Evolutionary conservation across 306 rosid genomes (phyloP), one percentile per base, ranked within the genome.

Genomic region (Malus asiatica): DNA sequence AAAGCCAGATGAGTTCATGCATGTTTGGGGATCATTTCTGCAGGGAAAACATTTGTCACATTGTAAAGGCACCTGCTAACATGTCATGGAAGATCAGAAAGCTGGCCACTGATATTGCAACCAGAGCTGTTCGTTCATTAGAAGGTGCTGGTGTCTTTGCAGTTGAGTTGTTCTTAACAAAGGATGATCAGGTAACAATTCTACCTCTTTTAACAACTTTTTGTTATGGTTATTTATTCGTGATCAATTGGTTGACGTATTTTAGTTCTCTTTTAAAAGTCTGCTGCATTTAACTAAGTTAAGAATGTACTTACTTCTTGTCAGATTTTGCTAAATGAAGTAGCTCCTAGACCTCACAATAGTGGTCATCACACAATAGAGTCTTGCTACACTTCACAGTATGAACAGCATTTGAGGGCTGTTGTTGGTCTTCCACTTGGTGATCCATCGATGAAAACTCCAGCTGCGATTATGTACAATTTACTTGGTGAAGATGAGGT

Each of bases 141-240:
- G 92, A 92, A 83, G 99, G 99, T 3, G 99, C 98, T 52, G 99
- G 99, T 63, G 93, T 92, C 61, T 95, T 92, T 84, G 99, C 99
- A 25, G 98, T 92, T 69, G 99, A 95, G 74, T 84, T 95, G 85
- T 95, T 92, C 84, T 78, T 92, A 83, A 89, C 97, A 52, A 55
- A 58, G 44, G 93, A 92, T 79, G 96, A 81, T 72, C 89, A 86
- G 99, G 99, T 92, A 83, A 66, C 68, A 68, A 72, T 40, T 81
- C 51, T 60, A 72, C 75, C 60, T 75, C 64, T 57, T 66, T 74
- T 75, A 75, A 70, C 60, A 60, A 66, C 45, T 45, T 20, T 74
- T 33, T 62, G n/a, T 32, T 65, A 29, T 23, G 44, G 14, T 77
- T 51, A 51, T 15, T 48, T 75, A 30, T 52, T 59, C 2, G 12